phyloP scores from a whole-genome alignment of 2,329 filamentous ascomycete species.

The Aspergillus japonicus region DNA sequence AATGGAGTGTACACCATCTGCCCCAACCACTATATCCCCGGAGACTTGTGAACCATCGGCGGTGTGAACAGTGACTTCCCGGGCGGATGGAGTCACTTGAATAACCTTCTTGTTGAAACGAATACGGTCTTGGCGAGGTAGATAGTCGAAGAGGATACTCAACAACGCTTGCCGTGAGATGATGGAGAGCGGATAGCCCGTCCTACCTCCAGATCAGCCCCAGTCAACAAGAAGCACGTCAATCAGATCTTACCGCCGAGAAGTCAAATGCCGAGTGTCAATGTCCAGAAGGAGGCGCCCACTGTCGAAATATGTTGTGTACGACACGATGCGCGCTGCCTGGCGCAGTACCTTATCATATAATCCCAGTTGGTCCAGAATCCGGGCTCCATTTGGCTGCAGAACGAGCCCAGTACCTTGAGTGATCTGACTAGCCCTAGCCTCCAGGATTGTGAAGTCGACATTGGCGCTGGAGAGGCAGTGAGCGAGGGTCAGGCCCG shows the following conservation, averaged over 20 bases:
- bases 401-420: slow-evolving; percentile 1
- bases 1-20: slow-evolving; percentile 44
- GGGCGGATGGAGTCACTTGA: neutral
- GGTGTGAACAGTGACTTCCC: neutral
- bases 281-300: neutral
- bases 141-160: neutral
- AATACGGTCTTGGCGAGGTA: neutral
- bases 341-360: slow-evolving; percentile 1
- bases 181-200: neutral
- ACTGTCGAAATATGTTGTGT: neutral
- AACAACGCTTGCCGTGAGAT: slow-evolving; percentile 1
- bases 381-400: slow-evolving; percentile 2
- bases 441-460: neutral
- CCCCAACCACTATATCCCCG: slow-evolving; percentile 40
- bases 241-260: neutral
- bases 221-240: fast-evolving
- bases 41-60: neutral
- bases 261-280: neutral
- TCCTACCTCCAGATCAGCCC: neutral
- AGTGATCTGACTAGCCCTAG: neutral
- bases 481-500: slow-evolving; percentile 6
- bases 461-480: neutral
- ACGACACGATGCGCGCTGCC: neutral
- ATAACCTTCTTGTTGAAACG: neutral
- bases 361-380: slow-evolving; percentile 4